A percentile compares a stretch with the other conserved stretches of the same genome.
Evolutionary conservation across 1,139 yeast species (phyloP).

Genomic region (Saccharomyces hybrid): DNA sequence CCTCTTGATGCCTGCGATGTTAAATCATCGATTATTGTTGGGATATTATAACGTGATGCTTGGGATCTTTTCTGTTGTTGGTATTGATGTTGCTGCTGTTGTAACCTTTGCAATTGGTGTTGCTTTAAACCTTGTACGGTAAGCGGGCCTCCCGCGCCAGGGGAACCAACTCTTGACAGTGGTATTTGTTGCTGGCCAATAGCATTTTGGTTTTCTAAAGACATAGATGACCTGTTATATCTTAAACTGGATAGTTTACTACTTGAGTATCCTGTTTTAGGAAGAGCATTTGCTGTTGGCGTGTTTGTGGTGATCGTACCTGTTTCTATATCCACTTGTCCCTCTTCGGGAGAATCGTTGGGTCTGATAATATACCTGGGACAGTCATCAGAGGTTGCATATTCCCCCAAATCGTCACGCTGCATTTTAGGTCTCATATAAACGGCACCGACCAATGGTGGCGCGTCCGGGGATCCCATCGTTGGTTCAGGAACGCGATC

Average conservation of each 20-base stretch:
- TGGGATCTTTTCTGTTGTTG: constrained; percentile 13
- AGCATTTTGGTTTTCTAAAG: background rate
- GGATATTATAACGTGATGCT: constrained; percentile 17
- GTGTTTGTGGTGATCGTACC: constrained; percentile 26
- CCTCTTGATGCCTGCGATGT: constrained; percentile 21
- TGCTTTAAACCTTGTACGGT: constrained; percentile 9
- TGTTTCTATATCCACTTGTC: constrained; percentile 29
- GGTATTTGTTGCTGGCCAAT: background rate
- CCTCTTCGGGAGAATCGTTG: constrained; percentile 33
- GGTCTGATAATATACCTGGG: constrained; percentile 50
- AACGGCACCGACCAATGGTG: constrained; percentile 89
- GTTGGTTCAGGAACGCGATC: constrained; percentile 81
- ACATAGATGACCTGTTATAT: constrained; percentile 1
- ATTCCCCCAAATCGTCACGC: constrained; percentile 74
- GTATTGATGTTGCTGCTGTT: constrained; percentile 20
- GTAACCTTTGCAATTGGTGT: constrained; percentile 3
- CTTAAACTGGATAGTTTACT: constrained; percentile 8
- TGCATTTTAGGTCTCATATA: constrained; percentile 67
- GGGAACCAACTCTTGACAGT: background rate
- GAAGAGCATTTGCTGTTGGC: constrained; percentile 16
- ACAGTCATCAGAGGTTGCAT: constrained; percentile 51
- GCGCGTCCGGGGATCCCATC: constrained; percentile 72
- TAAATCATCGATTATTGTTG: constrained; percentile 17
- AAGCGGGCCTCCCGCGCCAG: constrained; percentile 4
- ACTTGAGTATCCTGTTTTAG: constrained; percentile 16